Conservation (phyloP, 805 yeast genomes). For the Wickerhamomyces bisporus region DNA sequence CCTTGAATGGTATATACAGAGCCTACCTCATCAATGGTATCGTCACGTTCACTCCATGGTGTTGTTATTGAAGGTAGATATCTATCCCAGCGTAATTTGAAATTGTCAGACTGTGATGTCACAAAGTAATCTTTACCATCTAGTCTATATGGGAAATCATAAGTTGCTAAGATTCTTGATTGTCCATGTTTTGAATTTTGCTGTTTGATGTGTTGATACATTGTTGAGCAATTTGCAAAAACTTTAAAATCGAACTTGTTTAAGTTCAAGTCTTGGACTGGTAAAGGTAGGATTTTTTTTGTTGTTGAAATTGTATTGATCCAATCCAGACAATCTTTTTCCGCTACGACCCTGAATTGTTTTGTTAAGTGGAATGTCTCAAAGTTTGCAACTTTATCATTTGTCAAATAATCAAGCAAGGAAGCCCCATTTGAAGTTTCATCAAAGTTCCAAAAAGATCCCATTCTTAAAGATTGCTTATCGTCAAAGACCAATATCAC, state of each 20-base stretch:
- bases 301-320: slow-evolving; percentile 30
- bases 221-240: slow-evolving; percentile 37
- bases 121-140: slow-evolving; percentile 42
- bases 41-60: slow-evolving; percentile 43
- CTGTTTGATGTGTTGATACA: slow-evolving; percentile 32
- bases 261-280: slow-evolving; percentile 17
- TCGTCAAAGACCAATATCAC: slow-evolving; percentile 40
- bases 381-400: background rate
- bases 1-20: slow-evolving; percentile 45
- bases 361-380: slow-evolving; percentile 27
- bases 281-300: slow-evolving; percentile 31
- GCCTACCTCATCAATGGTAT: slow-evolving; percentile 43
- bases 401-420: slow-evolving; percentile 14
- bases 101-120: slow-evolving; percentile 34
- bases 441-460: slow-evolving; percentile 37
- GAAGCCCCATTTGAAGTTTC: slow-evolving; percentile 30
- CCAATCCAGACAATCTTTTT: slow-evolving; percentile 36
- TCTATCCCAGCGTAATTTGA: slow-evolving; percentile 42
- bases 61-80: slow-evolving; percentile 33
- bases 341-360: slow-evolving; percentile 39
- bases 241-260: slow-evolving; percentile 29
- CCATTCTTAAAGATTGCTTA: slow-evolving; percentile 41
- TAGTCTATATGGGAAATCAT: slow-evolving; percentile 41
- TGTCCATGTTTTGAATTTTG: slow-evolving; percentile 33
- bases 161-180: slow-evolving; percentile 38